Evolutionary conservation across 2,329 filamentous ascomycete genomes (phyloP).

Genomic region (Pezicula neosporulosa): DNA sequence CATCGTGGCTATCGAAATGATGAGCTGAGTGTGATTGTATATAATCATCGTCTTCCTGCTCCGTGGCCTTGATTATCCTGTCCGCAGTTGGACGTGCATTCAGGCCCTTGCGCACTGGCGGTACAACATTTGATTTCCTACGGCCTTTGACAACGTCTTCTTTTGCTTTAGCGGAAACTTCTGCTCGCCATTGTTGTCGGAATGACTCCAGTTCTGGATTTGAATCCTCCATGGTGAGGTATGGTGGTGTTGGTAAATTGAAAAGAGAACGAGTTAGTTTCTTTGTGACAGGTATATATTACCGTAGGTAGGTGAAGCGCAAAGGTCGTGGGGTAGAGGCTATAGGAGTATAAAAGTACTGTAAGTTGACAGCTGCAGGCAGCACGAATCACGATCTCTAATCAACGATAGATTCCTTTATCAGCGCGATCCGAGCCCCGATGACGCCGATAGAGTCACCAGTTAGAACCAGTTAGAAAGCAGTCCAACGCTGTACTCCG

Average conservation of each 20-base stretch:
- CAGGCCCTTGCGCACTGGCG: conserved; percentile 6
- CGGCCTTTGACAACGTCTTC: conserved; percentile 9
- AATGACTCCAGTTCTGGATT: conserved; percentile 81
- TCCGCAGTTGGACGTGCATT: conserved; percentile 10
- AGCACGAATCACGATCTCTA: no score
- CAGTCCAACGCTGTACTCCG: no score
- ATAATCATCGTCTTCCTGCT: conserved; percentile 15
- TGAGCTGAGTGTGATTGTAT: not conserved
- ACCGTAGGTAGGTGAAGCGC: no score
- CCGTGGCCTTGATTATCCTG: conserved; percentile 4
- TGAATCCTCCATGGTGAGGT: conserved; percentile 33
- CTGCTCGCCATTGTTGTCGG: conserved; percentile 80
- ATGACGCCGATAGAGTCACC: no score
- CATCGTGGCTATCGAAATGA: conserved; percentile 8
- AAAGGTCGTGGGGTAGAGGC: no score
- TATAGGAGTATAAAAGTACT: no score
- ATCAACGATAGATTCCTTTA: no score
- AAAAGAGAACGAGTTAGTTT: not conserved
- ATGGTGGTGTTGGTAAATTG: not conserved
- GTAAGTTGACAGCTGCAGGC: no score
- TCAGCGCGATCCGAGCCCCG: no score
- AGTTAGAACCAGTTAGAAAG: no score
- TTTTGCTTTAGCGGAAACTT: conserved; percentile 37
- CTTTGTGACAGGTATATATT: no score
- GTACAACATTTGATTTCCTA: conserved; percentile 10